phyloP scores from a whole-genome alignment of 306 rosid genomes.

The Trifolium subterraneum region DNA sequence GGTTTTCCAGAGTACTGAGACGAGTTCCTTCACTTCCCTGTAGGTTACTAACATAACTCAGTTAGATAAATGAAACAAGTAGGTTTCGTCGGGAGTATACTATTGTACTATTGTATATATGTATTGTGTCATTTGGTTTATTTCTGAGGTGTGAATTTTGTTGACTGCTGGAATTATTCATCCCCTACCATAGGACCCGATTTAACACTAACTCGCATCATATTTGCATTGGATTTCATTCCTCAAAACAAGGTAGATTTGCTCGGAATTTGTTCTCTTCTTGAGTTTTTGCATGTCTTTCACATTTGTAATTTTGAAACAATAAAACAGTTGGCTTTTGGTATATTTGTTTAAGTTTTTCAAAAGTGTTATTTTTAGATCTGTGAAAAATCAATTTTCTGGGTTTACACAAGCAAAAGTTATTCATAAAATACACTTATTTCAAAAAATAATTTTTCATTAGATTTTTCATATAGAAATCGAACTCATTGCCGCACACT shows the following conservation, averaged over 20 bases:
- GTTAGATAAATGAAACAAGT: neutral
- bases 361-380: neutral
- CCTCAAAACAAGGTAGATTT: too few relatives aligned
- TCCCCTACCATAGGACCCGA: neutral
- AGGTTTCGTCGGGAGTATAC: conserved; percentile 11
- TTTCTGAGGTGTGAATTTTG: conserved; percentile 12
- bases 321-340: neutral
- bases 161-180: neutral
- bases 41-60: neutral
- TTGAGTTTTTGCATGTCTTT: neutral
- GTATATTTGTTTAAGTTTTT: neutral
- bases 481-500: too few relatives aligned
- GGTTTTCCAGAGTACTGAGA: conserved; percentile 46
- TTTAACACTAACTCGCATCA: neutral
- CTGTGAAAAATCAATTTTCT: neutral
- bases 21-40: neutral
- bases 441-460: too few relatives aligned
- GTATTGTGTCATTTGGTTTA: conserved; percentile 15
- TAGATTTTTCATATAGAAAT: too few relatives aligned
- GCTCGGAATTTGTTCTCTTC: neutral
- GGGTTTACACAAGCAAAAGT: neutral
- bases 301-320: neutral
- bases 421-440: neutral
- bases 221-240: too few relatives aligned
- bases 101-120: conserved; percentile 12